phyloP scores from a whole-genome alignment of 2,329 filamentous ascomycete genomes.

The Acrodontium crateriforme region DNA sequence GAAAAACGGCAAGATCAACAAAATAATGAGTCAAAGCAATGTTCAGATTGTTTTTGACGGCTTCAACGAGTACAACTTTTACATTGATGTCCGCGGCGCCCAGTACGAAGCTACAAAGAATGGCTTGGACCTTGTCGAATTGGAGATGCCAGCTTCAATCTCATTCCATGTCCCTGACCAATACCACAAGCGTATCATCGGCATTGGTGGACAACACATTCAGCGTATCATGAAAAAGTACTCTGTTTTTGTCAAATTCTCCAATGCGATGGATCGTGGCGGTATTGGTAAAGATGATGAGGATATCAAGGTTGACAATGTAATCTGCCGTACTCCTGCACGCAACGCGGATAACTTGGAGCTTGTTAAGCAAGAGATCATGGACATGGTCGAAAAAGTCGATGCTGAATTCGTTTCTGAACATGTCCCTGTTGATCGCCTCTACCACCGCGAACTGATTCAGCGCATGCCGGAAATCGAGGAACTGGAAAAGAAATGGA shows the following conservation, averaged over 20 bases:
- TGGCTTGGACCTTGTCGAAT: slow-evolving; percentile 82
- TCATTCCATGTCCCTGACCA: slow-evolving; percentile 98
- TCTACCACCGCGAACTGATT: slow-evolving; percentile 91
- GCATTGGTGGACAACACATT: slow-evolving; percentile 95
- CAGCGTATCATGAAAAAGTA: slow-evolving; percentile 99
- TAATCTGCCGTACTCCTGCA: slow-evolving; percentile 93
- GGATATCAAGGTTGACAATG: slow-evolving; percentile 96
- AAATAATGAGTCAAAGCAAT: slow-evolving; percentile 99
- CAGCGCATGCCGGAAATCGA: slow-evolving; percentile 80
- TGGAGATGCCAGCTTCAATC: slow-evolving; percentile 98
- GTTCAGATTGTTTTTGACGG: slow-evolving; percentile 98
- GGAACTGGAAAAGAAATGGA: slow-evolving; percentile 96
- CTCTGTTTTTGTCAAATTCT: slow-evolving; percentile 98
- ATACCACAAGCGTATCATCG: slow-evolving; percentile 98
- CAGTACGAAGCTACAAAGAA: slow-evolving; percentile 92
- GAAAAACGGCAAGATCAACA: slow-evolving; percentile 99
- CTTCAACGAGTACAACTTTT: slow-evolving; percentile 99
- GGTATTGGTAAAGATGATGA: slow-evolving; percentile 91
- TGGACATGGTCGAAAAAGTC: slow-evolving; percentile 97
- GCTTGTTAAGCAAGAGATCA: slow-evolving; percentile 94
- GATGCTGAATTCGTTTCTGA: slow-evolving; percentile 96
- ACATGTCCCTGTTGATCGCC: slow-evolving; percentile 80
- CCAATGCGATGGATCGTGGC: slow-evolving; percentile 95
- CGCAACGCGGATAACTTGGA: slow-evolving; percentile 95
- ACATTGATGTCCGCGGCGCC: slow-evolving; percentile 89